Evolutionary conservation across 2,329 filamentous ascomycete species (phyloP), one percentile per base, ranked within the genome.

Genomic region (Elsinoe ampelina): DNA sequence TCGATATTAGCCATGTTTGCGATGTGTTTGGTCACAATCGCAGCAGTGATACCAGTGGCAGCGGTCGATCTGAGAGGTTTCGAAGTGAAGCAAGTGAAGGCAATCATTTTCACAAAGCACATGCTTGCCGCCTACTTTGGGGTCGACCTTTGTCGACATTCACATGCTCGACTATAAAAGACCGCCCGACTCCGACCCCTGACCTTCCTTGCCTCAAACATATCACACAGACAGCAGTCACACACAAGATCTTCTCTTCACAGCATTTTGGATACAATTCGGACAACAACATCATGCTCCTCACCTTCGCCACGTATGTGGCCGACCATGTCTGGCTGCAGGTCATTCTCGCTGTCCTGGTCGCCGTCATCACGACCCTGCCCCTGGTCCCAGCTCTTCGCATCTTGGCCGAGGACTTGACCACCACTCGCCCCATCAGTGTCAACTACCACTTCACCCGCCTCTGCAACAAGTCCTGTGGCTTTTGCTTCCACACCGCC

Each of bases 401-500:
- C 45, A 19, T 43, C 22, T 22, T 12, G 32, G 45, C n/a, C 20
- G 32, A 36, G 11, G 42, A 17, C 22, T 34, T 51, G 13, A 52
- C 11, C n/a, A 36, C 32, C 0, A 55, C 51, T 7, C 58, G 58
- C 58, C 71, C 72, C 12, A 59, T 77, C 35, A 75, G 73, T 0
- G 75, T 78, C 41, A 78, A 77, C 62, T 78, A 75, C 61, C 68
- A 71, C 62, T 74, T 74, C 60, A 71, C 72, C 0, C 68, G 75
- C n/a, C 69, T 72, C 63, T 78, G 75, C 64, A 78, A 77, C 66
- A 71, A 73, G 22, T 64, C 63, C 5, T 80, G 78, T 63, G 74
- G 71, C 7, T 81, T 81, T 67, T 82, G 78, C 65, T 81, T 82
- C 68, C 78, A 81, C 64, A 81, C 78, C 1, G 77, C 73, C 5